These are phyloP conservation scores for Phascolomyces articulosus DNA, from an alignment of 371 early-diverging fungal genomes.

Conservation along the genomic window DNA sequence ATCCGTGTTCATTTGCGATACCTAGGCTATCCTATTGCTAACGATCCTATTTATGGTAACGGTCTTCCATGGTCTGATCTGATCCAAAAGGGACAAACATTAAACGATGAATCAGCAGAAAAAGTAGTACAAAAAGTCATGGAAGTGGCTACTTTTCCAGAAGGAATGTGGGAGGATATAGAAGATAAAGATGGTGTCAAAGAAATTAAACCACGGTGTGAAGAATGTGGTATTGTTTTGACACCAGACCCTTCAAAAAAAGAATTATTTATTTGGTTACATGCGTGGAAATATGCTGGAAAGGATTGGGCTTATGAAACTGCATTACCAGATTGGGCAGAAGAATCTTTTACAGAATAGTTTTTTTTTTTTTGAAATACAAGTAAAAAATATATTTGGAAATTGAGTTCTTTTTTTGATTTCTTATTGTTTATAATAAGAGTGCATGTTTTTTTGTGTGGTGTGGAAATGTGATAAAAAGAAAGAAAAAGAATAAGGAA, in stretches of 20 bases:
- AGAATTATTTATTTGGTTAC: slow-evolving; percentile 82
- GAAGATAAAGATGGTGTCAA: slow-evolving; percentile 10
- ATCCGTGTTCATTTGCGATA: slow-evolving; percentile 98
- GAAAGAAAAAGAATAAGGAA: not conserved
- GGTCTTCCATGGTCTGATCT: slow-evolving; percentile 6
- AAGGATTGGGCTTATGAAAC: slow-evolving; percentile 79
- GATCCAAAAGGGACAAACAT: not conserved
- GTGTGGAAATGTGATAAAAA: too few species aligned
- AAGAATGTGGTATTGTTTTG: slow-evolving; percentile 54
- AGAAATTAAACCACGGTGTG: slow-evolving; percentile 30
- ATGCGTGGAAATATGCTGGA: slow-evolving; percentile 78
- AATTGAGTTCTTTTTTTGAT: not conserved
- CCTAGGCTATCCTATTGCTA: slow-evolving; percentile 96
- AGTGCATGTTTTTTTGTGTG: too few species aligned
- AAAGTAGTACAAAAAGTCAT: slow-evolving; percentile 3
- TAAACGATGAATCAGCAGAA: not conserved
- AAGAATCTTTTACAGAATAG: slow-evolving; percentile 18
- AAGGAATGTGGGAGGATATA: slow-evolving; percentile 26
- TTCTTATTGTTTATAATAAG: too few species aligned
- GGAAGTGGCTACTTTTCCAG: not conserved
- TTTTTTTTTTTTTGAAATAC: not conserved
- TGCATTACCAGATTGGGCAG: slow-evolving; percentile 80
- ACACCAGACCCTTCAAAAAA: slow-evolving; percentile 69
- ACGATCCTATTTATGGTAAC: slow-evolving; percentile 84
- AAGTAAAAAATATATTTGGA: not conserved